Percentiles rank a stretch among this genome's conserved stretches.
Conservation (phyloP, 345 rosid species). For the Zanthoxylum bungeanum region DNA sequence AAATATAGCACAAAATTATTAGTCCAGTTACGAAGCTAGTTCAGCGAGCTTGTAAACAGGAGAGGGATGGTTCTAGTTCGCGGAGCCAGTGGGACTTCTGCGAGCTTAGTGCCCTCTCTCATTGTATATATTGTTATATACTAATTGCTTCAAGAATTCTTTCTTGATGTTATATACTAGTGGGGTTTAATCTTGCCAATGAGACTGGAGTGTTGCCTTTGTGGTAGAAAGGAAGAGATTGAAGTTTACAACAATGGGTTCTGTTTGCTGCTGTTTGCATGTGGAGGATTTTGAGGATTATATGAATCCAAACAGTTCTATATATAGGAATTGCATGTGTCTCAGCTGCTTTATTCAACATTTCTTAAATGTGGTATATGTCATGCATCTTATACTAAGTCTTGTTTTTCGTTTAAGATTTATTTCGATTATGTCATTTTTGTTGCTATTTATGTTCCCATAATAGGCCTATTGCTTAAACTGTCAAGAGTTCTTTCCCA, state of each 20-base stretch:
- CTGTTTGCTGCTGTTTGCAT: slow-evolving; percentile 82
- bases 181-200: slow-evolving; percentile 13
- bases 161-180: slow-evolving; percentile 19
- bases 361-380: slow-evolving; percentile 63
- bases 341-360: slow-evolving; percentile 72
- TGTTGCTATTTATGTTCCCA: slow-evolving; percentile 1
- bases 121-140: not conserved
- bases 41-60: slow-evolving; percentile 18
- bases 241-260: slow-evolving; percentile 62
- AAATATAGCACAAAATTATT: slow-evolving; percentile 13
- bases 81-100: slow-evolving; percentile 42
- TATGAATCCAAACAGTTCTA: slow-evolving; percentile 65
- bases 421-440: not conserved
- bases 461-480: not conserved
- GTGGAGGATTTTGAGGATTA: slow-evolving; percentile 70
- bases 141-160: slow-evolving; percentile 9
- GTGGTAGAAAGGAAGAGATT: slow-evolving; percentile 25
- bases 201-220: slow-evolving; percentile 17
- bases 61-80: slow-evolving; percentile 61
- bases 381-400: not conserved
- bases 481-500: not conserved
- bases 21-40: slow-evolving; percentile 7
- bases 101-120: slow-evolving; percentile 60
- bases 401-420: not conserved
- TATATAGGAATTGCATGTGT: slow-evolving; percentile 82